Evolutionary conservation across 768 basidiomycete genomes (phyloP), one percentile per base, ranked within the genome.

Genomic region (Tricholoma sp.): DNA sequence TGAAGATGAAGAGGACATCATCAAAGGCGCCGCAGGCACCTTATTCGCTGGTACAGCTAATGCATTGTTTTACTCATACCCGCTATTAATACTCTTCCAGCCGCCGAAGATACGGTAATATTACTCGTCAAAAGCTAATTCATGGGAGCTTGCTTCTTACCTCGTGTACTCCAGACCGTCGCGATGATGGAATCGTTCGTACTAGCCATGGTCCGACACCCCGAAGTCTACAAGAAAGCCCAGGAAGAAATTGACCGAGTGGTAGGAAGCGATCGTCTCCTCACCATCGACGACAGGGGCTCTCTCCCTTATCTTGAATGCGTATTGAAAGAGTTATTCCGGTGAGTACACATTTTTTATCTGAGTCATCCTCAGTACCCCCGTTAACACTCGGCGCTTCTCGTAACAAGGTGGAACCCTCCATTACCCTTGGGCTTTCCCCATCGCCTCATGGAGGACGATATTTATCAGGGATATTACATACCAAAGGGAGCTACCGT

Each of bases 11-110:
- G 73, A 77, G 55, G 76, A 81, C 65, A 49, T 83, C 63, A 80
- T 83, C 63, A 80, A 78, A 70, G 80, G 79, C 42, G 76, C 78
- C n/a, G 80, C 80, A 50, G 80, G 76, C 31, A 81, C 80, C 6
- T 67, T 82, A 49, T 79, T 75, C 64, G 74, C 74, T 50, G 80
- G 80, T 80, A 63, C 56, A 73, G 54, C 53, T 28, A 24, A 20
- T 39, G 18, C 54, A 29, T 48, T 54, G 29, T 56, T 24, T 29
- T 31, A 32, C n/a, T 32, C 39, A 29, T 41, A 44, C 11, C 37
- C 32, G 52, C 2, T 44, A 33, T 44, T 44, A 31, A 56, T 54
- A 31, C 29, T 18, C 20, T 51, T 52, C 36, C 53, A 76, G 76
- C 75, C 49, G 74, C 74, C 6, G 73, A 72, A 63, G 75, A 76